These are phyloP conservation scores for Saccharomyces kudriavzevii DNA, from an alignment of 805 yeast species.

Conservation along the genomic window DNA sequence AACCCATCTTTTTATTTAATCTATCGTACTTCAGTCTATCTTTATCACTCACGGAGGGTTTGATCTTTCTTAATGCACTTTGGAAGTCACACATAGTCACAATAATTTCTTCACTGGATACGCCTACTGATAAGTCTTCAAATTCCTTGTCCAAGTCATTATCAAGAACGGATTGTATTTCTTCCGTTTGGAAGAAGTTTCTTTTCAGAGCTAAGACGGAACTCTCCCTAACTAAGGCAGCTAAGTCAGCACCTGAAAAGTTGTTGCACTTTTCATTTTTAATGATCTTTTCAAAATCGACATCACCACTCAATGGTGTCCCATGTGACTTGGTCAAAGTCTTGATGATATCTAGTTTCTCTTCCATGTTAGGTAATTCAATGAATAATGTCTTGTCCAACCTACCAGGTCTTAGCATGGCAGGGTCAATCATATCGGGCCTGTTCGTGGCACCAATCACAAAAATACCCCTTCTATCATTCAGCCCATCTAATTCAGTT, in stretches of 20 bases:
- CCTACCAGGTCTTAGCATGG: conserved; percentile 96
- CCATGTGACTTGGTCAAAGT: conserved; percentile 65
- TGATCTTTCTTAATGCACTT: conserved; percentile 62
- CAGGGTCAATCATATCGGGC: conserved; percentile 97
- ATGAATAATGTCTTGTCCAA: conserved; percentile 87
- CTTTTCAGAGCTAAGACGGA: conserved; percentile 79
- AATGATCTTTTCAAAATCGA: conserved; percentile 57
- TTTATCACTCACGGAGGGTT: conserved; percentile 83
- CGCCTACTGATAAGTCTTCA: conserved; percentile 34
- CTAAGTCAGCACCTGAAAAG: conserved; percentile 93
- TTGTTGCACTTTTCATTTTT: conserved; percentile 74
- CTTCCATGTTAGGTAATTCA: conserved; percentile 74
- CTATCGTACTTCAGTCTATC: conserved; percentile 73
- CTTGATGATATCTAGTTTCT: conserved; percentile 71
- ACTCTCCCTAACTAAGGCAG: conserved; percentile 89
- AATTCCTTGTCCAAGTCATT: conserved; percentile 37
- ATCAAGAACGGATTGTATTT: conserved; percentile 37
- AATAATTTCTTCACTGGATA: conserved; percentile 31
- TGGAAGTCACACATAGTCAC: conserved; percentile 65
- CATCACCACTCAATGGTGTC: conserved; percentile 62
- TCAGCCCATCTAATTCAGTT: conserved; percentile 91
- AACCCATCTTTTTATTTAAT: conserved; percentile 66
- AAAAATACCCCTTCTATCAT: conserved; percentile 85
- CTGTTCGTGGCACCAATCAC: conserved; percentile 96
- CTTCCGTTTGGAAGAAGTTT: conserved; percentile 50